These are phyloP conservation scores for Chaetomiaceae sp. DNA, from an alignment of 2,329 filamentous ascomycete genomes.

Conservation along the genomic window DNA sequence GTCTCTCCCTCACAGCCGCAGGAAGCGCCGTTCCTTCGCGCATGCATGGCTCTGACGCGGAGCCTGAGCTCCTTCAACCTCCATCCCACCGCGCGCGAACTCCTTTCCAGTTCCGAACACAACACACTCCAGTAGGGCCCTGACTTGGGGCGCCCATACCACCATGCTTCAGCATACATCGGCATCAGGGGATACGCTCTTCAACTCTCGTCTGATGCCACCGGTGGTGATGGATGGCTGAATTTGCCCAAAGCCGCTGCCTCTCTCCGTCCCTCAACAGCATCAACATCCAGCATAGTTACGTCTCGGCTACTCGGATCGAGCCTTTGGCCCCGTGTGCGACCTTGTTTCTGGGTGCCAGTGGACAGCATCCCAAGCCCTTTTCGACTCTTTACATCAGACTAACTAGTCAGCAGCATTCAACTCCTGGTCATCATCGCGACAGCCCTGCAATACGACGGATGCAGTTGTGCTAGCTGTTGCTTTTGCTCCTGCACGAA, in stretches of 20 bases:
- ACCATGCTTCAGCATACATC: too few relatives aligned
- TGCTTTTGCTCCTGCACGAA: not conserved
- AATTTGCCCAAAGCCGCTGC: too few relatives aligned
- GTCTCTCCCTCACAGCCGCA: not conserved
- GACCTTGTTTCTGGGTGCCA: not conserved
- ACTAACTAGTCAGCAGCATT: not conserved
- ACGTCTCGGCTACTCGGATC: conserved; percentile 1
- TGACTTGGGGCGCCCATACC: too few relatives aligned
- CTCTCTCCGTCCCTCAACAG: not conserved
- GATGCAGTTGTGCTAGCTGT: not conserved
- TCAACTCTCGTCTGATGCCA: too few relatives aligned
- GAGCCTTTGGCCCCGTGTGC: conserved; percentile 1
- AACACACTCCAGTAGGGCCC: too few relatives aligned
- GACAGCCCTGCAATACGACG: not conserved
- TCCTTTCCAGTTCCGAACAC: too few relatives aligned
- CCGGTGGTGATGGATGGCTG: too few relatives aligned
- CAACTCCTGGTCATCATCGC: not conserved
- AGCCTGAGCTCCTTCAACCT: not conserved
- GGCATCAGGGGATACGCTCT: too few relatives aligned
- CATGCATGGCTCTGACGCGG: not conserved
- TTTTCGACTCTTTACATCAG: too few relatives aligned
- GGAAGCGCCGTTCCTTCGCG: not conserved
- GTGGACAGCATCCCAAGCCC: too few relatives aligned
- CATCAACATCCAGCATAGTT: not conserved
- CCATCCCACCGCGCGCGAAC: too few relatives aligned